Evolutionary conservation across 1,284 basidiomycete species (phyloP).

Genomic region (Mycosarcoma maydis): DNA sequence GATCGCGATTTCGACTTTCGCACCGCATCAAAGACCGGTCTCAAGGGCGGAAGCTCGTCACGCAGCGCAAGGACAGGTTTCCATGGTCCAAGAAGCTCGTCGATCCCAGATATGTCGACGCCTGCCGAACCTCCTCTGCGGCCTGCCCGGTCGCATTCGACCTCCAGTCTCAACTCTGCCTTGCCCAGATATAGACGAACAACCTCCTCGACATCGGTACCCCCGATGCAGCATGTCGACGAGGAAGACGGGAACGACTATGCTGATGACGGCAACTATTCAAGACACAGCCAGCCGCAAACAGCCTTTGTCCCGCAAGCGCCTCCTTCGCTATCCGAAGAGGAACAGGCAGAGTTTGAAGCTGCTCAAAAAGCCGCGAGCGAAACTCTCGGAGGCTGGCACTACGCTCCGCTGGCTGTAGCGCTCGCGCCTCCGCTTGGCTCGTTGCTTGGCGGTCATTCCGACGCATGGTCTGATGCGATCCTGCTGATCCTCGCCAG

Average conservation of each 20-base stretch:
- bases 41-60: constrained; percentile 74
- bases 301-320: constrained; percentile 10
- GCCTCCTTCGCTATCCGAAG: constrained; percentile 32
- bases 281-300: constrained; percentile 7
- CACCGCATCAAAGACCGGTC: constrained; percentile 25
- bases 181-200: constrained; percentile 19
- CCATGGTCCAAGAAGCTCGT: constrained; percentile 24
- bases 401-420: constrained; percentile 55
- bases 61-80: background rate
- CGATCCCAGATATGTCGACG: constrained; percentile 31
- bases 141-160: constrained; percentile 33
- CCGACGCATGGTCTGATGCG: constrained; percentile 67
- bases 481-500: constrained; percentile 66
- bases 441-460: constrained; percentile 60
- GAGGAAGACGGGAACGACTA: constrained; percentile 31
- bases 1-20: constrained; percentile 10
- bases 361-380: constrained; percentile 70
- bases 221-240: constrained; percentile 30
- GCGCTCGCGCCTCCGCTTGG: constrained; percentile 58
- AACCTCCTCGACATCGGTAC: constrained; percentile 20
- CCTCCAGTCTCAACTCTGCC: constrained; percentile 27
- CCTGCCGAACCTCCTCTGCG: constrained; percentile 23
- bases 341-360: constrained; percentile 73
- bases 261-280: background rate
- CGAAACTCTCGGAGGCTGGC: constrained; percentile 55